Evolutionary conservation across 805 yeast species (phyloP).

Genomic region (Yarrowia bubula): DNA sequence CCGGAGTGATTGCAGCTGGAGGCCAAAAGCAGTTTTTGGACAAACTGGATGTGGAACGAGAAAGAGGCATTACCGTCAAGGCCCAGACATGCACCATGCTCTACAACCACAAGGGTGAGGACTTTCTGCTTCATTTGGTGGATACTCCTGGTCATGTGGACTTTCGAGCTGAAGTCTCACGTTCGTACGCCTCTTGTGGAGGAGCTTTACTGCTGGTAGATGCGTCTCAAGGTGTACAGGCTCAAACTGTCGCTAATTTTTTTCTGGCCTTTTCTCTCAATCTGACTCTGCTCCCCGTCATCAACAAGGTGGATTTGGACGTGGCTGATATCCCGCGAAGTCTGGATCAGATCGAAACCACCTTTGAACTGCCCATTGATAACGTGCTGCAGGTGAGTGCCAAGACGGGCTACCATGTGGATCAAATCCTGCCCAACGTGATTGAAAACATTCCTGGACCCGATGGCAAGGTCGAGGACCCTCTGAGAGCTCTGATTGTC

Average conservation of each 20-base stretch:
- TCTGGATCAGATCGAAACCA: slow-evolving; percentile 76
- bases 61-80: slow-evolving; percentile 93
- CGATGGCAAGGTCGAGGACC: slow-evolving; percentile 50
- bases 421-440: slow-evolving; percentile 73
- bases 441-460: slow-evolving; percentile 83
- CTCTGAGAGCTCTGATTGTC: slow-evolving; percentile 75
- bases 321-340: slow-evolving; percentile 81
- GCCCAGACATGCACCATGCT: slow-evolving; percentile 97
- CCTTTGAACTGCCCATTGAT: slow-evolving; percentile 73
- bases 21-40: slow-evolving; percentile 81
- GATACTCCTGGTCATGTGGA: slow-evolving; percentile 99
- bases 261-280: slow-evolving; percentile 85
- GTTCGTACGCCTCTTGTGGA: slow-evolving; percentile 94
- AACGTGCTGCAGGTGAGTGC: slow-evolving; percentile 87
- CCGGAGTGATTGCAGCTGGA: slow-evolving; percentile 82
- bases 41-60: slow-evolving; percentile 89
- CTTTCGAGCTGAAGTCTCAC: slow-evolving; percentile 85
- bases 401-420: slow-evolving; percentile 82
- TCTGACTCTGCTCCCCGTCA: slow-evolving; percentile 78
- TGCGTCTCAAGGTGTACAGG: slow-evolving; percentile 95
- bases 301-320: slow-evolving; percentile 87
- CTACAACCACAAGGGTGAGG: slow-evolving; percentile 62
- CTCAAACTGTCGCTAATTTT: slow-evolving; percentile 97
- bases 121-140: slow-evolving; percentile 82
- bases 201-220: slow-evolving; percentile 90